These are phyloP conservation scores for Pleomassaria siparia DNA, from an alignment of 2,329 filamentous ascomycete genomes.

Conservation along the genomic window DNA sequence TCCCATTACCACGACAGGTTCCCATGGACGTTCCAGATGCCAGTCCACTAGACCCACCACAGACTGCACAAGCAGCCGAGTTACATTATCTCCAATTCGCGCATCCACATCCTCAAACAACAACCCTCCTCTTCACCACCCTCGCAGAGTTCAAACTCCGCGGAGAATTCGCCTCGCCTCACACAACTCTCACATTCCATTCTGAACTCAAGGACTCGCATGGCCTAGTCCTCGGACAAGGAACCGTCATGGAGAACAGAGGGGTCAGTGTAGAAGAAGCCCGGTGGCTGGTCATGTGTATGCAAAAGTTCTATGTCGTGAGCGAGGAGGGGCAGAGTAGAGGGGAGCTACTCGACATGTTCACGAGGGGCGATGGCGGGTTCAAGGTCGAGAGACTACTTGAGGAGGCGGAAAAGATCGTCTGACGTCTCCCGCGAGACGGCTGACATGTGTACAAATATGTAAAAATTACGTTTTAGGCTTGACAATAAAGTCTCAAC, in stretches of 20 bases:
- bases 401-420: conserved; percentile 82
- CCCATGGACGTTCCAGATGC: conserved; percentile 19
- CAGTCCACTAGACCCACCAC: too few relatives aligned
- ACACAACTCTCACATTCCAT: conserved; percentile 93
- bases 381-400: conserved; percentile 86
- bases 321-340: conserved; percentile 56
- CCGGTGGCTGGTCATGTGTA: conserved; percentile 86
- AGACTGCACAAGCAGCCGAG: conserved; percentile 67
- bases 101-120: conserved; percentile 68
- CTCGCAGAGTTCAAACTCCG: conserved; percentile 90
- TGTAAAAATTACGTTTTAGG: too few relatives aligned
- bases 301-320: conserved; percentile 87
- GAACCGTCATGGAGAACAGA: conserved; percentile 71
- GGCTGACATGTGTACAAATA: too few relatives aligned
- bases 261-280: conserved; percentile 80
- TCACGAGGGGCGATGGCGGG: conserved; percentile 71
- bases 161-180: conserved; percentile 85
- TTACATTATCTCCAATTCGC: conserved; percentile 98
- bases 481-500: too few relatives aligned
- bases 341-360: conserved; percentile 72
- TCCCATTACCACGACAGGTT: conserved; percentile 72
- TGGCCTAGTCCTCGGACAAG: conserved; percentile 83
- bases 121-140: conserved; percentile 81
- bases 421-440: too few relatives aligned
- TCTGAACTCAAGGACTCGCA: conserved; percentile 73